A percentile compares a stretch with the other conserved stretches of the same genome.
These are phyloP conservation scores for Ceratocystis albifundus DNA, from an alignment of 2,329 filamentous ascomycete genomes.

Conservation along the genomic window DNA sequence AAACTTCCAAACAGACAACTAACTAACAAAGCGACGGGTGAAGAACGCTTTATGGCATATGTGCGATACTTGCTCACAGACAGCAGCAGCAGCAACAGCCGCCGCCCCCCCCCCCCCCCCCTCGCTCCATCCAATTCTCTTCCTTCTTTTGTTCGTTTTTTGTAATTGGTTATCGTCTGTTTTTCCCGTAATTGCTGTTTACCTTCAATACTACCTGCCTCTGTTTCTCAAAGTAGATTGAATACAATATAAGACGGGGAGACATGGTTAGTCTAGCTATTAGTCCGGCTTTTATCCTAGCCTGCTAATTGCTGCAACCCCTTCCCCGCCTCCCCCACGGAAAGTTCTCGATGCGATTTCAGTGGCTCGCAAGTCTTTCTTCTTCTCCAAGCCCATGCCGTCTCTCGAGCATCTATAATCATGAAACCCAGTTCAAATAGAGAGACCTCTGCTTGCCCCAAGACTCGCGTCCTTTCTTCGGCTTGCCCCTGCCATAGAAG, in stretches of 20 bases:
- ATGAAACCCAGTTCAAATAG: not conserved
- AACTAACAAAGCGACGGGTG: not conserved
- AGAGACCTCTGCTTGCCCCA: not conserved
- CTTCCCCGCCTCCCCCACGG: too few relatives aligned
- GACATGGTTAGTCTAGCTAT: not conserved
- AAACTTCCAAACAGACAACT: not conserved
- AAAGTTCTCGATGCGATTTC: too few relatives aligned
- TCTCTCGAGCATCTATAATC: not conserved
- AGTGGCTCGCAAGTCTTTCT: too few relatives aligned
- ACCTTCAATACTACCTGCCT: not conserved
- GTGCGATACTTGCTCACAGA: not conserved
- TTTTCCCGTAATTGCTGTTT: not conserved
- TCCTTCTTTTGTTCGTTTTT: not conserved
- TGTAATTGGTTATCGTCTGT: not conserved
- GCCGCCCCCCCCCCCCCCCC: too few relatives aligned
- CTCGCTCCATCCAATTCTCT: not conserved
- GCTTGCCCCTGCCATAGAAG: not conserved
- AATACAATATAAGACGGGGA: not conserved
- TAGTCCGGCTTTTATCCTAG: not conserved
- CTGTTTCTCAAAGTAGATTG: not conserved
- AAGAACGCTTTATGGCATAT: not conserved
- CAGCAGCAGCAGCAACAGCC: too few relatives aligned
- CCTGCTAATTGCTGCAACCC: too few relatives aligned
- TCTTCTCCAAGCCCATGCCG: not conserved
- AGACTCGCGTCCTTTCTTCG: not conserved